Evolutionary conservation across 2,329 filamentous ascomycete species (phyloP).

Genomic region (Monilinia aucupariae): DNA sequence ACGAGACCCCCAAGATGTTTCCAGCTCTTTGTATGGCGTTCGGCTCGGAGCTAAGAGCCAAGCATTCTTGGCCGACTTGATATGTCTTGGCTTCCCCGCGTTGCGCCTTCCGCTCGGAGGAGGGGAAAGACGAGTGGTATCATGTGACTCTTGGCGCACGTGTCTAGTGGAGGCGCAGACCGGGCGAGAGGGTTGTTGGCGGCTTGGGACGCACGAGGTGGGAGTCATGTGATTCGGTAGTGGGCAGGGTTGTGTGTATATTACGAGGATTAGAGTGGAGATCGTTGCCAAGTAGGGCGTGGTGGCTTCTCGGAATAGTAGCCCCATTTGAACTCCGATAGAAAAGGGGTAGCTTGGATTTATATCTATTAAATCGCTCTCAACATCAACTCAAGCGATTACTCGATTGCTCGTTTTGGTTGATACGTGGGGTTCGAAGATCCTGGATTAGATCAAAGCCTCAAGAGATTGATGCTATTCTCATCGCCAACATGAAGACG

Average conservation of each 20-base stretch:
- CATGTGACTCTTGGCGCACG: not conserved
- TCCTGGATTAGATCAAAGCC: not conserved
- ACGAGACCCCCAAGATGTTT: not conserved
- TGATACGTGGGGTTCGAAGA: not conserved
- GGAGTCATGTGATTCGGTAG: too few relatives aligned
- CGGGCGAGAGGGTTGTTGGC: not conserved
- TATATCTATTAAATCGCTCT: too few relatives aligned
- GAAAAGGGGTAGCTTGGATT: too few relatives aligned
- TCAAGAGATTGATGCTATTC: not conserved
- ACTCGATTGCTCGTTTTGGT: too few relatives aligned
- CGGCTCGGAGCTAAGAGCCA: not conserved
- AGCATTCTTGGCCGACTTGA: not conserved
- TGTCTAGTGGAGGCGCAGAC: not conserved
- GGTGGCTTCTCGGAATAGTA: too few relatives aligned
- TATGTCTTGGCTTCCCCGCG: constrained; percentile 1
- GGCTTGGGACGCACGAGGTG: too few relatives aligned
- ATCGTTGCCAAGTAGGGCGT: too few relatives aligned
- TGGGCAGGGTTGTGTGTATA: too few relatives aligned
- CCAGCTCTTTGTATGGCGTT: not conserved
- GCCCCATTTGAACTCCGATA: too few relatives aligned
- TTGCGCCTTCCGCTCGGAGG: constrained; percentile 2
- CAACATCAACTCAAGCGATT: too few relatives aligned
- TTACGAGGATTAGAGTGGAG: too few relatives aligned
- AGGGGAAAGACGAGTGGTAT: not conserved
- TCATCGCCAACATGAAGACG: constrained; percentile 8